These are phyloP conservation scores for Juncus inflexus DNA, from an alignment of 176 grass and related monocot genomes.

Conservation along the genomic window DNA sequence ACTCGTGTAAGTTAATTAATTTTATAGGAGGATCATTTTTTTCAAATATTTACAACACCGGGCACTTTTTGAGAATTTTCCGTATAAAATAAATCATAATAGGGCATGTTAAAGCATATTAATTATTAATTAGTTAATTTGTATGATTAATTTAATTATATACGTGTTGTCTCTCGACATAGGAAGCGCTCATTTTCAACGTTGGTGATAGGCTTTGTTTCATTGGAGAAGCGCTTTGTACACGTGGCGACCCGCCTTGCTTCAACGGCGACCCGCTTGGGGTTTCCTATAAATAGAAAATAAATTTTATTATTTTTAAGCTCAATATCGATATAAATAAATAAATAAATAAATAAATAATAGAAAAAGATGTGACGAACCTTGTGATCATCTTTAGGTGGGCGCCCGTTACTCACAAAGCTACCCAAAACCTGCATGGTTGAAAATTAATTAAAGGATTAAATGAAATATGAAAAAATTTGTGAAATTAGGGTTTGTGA, in stretches of 20 bases:
- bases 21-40: too few species aligned
- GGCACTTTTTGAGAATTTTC: too few species aligned
- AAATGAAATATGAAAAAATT: conserved; percentile 3
- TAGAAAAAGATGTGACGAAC: conserved; percentile 38
- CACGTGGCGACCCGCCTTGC: conserved; percentile 34
- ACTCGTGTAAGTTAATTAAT: neutral
- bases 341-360: conserved; percentile 24
- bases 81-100: too few species aligned
- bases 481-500: neutral
- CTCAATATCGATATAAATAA: conserved; percentile 32
- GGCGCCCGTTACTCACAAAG: conserved; percentile 39
- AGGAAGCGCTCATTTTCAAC: conserved; percentile 52
- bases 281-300: conserved; percentile 51
- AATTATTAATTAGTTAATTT: neutral
- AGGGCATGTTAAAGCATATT: too few species aligned
- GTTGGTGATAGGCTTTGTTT: conserved; percentile 43
- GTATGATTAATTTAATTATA: conserved; percentile 4
- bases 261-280: conserved; percentile 50
- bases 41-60: too few species aligned
- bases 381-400: conserved; percentile 45
- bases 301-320: conserved; percentile 19
- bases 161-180: conserved; percentile 74
- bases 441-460: conserved; percentile 21
- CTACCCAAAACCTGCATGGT: conserved; percentile 47
- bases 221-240: conserved; percentile 43